Conservation (phyloP, 139 green algal genomes). For the Mesotaenium endlicherianum region DNA sequence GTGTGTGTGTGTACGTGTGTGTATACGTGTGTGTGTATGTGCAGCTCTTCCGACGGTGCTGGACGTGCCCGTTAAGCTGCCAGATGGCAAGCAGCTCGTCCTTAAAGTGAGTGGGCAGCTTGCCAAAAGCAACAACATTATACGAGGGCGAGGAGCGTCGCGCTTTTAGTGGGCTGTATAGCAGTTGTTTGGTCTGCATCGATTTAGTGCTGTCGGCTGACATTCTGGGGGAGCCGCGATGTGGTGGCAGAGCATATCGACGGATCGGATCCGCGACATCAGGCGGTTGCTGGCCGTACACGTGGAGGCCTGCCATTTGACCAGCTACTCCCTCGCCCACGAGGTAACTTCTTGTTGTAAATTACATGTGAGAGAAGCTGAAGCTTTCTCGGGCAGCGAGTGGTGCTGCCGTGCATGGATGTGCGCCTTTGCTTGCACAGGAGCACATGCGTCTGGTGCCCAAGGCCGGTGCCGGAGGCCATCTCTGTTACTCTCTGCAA, state of each 20-base stretch:
- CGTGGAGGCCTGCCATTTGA: constrained; percentile 44
- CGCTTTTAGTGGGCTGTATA: not conserved
- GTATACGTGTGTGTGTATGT: not conserved
- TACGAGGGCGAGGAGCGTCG: not conserved
- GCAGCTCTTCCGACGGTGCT: constrained; percentile 35
- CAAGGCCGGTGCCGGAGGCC: too few species aligned
- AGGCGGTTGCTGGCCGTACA: constrained; percentile 29
- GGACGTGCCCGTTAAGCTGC: constrained; percentile 25
- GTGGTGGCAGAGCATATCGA: constrained; percentile 46
- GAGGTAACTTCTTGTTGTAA: constrained; percentile 23
- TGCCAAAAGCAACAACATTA: not conserved
- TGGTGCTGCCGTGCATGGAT: too few species aligned
- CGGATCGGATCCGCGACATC: constrained; percentile 39
- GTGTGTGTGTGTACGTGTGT: too few species aligned
- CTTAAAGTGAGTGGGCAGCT: constrained; percentile 28
- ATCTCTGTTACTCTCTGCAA: too few species aligned
- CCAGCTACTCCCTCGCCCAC: constrained; percentile 45
- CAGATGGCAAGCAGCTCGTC: constrained; percentile 28
- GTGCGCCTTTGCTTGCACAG: too few species aligned
- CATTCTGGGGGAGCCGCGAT: not conserved
- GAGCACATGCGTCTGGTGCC: too few species aligned
- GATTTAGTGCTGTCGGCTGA: not conserved
- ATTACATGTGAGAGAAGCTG: too few species aligned
- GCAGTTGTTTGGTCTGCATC: not conserved
- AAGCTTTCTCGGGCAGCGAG: too few species aligned